A percentile compares a stretch with the other conserved stretches of the same genome.
Evolutionary conservation across 169 alveolate genomes (phyloP).

Genomic region (Plasmodium vivax): DNA sequence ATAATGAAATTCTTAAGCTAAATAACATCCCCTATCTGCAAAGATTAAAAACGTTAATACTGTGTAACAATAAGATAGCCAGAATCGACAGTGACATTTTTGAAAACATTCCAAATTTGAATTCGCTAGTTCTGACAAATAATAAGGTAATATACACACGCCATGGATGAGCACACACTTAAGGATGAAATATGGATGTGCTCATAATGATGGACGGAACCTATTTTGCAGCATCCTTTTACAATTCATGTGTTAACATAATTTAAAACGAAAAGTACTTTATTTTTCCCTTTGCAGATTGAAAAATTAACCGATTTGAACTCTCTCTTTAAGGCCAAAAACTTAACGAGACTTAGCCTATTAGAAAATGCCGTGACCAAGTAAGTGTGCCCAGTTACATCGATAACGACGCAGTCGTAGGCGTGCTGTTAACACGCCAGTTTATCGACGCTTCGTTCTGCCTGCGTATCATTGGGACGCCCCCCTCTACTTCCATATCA

Average conservation of each 20-base stretch:
- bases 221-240: neutral
- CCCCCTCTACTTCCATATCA: neutral
- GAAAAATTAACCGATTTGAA: conserved; percentile 77
- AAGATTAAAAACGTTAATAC: conserved; percentile 87
- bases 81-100: conserved; percentile 82
- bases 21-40: conserved; percentile 88
- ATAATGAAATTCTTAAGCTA: conserved; percentile 90
- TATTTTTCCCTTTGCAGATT: conserved; percentile 38
- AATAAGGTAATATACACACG: conserved; percentile 83
- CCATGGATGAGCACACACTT: conserved; percentile 56
- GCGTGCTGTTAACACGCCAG: neutral
- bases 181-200: neutral
- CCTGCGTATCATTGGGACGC: neutral
- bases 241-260: neutral
- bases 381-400: neutral
- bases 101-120: conserved; percentile 86
- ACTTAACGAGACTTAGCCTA: conserved; percentile 55
- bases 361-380: conserved; percentile 65
- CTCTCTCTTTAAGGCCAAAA: conserved; percentile 79
- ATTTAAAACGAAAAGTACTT: neutral
- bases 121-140: conserved; percentile 89
- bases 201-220: neutral
- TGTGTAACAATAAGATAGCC: conserved; percentile 85
- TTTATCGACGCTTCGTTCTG: neutral
- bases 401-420: neutral